phyloP scores from a whole-genome alignment of 768 basidiomycete genomes.

The Lepiota subincarnata region DNA sequence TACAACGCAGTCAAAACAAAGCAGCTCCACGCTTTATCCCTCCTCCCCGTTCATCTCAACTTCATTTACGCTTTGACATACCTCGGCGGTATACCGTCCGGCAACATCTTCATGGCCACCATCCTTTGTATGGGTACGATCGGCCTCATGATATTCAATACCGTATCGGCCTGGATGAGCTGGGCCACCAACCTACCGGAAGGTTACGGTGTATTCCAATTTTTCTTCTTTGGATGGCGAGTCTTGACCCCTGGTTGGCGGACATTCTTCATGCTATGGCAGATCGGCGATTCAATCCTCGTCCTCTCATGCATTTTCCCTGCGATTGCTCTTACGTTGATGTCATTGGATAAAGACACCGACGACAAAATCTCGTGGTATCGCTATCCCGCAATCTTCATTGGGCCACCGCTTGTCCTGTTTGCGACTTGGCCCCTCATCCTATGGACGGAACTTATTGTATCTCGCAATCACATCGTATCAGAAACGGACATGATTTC shows the following conservation, averaged over 20 bases:
- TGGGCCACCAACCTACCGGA: slow-evolving; percentile 10
- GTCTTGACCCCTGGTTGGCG: slow-evolving; percentile 11
- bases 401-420: neutral
- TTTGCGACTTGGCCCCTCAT: slow-evolving; percentile 7
- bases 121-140: slow-evolving; percentile 8
- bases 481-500: slow-evolving; percentile 15
- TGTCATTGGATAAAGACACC: neutral
- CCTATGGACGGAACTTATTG: slow-evolving; percentile 13
- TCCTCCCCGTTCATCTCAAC: slow-evolving; percentile 8
- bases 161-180: slow-evolving; percentile 9
- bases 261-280: slow-evolving; percentile 8
- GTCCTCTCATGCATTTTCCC: neutral
- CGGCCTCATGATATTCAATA: slow-evolving; percentile 12
- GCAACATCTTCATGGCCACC: slow-evolving; percentile 5
- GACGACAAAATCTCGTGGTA: neutral
- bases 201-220: slow-evolving; percentile 12
- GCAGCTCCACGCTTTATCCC: slow-evolving; percentile 12
- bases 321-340: neutral
- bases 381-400: neutral
- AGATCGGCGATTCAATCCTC: slow-evolving; percentile 10
- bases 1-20: slow-evolving; percentile 9
- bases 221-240: slow-evolving; percentile 15
- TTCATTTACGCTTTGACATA: slow-evolving; percentile 13
- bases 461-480: slow-evolving; percentile 12
- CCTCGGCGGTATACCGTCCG: slow-evolving; percentile 11